Conservation (phyloP, 805 yeast genomes). For the Barnettozyma populi region DNA sequence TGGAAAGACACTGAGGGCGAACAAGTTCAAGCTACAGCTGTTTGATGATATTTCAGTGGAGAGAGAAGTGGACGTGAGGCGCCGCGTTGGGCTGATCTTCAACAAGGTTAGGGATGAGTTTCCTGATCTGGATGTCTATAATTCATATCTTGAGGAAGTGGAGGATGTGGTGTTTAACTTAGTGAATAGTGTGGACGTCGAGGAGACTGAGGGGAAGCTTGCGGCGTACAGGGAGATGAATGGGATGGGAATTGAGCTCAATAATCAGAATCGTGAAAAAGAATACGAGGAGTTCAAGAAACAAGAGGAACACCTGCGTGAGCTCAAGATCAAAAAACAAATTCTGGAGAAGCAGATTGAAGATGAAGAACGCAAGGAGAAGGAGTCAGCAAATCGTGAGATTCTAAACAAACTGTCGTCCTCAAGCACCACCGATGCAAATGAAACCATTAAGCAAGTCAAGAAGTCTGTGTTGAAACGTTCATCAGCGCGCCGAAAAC, state of each 20-base stretch:
- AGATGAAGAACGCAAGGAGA: slow-evolving; percentile 50
- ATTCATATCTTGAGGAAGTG: slow-evolving; percentile 75
- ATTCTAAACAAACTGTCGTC: slow-evolving; percentile 48
- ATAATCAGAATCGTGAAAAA: slow-evolving; percentile 65
- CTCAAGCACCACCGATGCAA: slow-evolving; percentile 33
- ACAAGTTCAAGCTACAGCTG: slow-evolving; percentile 84
- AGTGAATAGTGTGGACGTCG: slow-evolving; percentile 63
- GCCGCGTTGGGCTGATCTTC: slow-evolving; percentile 67
- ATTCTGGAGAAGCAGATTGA: slow-evolving; percentile 60
- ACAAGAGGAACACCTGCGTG: slow-evolving; percentile 65
- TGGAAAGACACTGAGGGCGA: slow-evolving; percentile 79
- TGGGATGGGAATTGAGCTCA: slow-evolving; percentile 68
- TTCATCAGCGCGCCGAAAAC: slow-evolving; percentile 58
- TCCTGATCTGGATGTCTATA: slow-evolving; percentile 50
- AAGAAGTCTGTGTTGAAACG: slow-evolving; percentile 53
- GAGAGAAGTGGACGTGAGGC: slow-evolving; percentile 86
- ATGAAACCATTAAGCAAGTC: slow-evolving; percentile 46
- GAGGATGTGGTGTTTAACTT: slow-evolving; percentile 79
- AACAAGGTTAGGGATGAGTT: slow-evolving; percentile 80
- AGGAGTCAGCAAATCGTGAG: slow-evolving; percentile 50
- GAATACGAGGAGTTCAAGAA: slow-evolving; percentile 61
- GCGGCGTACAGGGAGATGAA: slow-evolving; percentile 68
- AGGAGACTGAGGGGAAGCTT: slow-evolving; percentile 59
- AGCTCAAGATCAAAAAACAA: slow-evolving; percentile 45
- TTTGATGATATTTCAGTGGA: slow-evolving; percentile 90